A percentile compares a stretch with the other conserved stretches of the same genome.
Conservation (phyloP, 2,329 filamentous ascomycete genomes). For the Diaporthe citri region DNA sequence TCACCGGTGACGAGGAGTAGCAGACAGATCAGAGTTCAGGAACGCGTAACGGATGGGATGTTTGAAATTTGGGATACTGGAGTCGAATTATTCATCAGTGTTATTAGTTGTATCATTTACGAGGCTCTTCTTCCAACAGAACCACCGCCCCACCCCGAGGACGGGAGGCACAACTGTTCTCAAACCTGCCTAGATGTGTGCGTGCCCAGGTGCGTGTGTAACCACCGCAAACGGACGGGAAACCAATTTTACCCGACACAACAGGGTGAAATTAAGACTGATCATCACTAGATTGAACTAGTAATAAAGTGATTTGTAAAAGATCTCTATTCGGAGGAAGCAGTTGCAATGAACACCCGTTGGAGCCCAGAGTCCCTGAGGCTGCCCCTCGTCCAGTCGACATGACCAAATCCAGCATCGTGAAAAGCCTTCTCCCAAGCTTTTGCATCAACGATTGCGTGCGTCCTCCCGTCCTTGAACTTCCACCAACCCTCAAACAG, state of each 20-base stretch:
- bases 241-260: no score
- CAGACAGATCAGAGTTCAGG: not conserved
- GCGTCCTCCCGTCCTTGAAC: constrained; percentile 47
- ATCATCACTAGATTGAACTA: no score
- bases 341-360: constrained; percentile 46
- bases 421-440: constrained; percentile 46
- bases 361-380: constrained; percentile 45
- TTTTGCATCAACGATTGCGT: constrained; percentile 42
- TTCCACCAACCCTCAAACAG: constrained; percentile 55
- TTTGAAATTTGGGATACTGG: not conserved
- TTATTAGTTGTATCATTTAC: not conserved
- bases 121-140: no score
- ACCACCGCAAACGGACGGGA: no score
- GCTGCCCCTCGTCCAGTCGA: constrained; percentile 49
- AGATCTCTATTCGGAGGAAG: not conserved
- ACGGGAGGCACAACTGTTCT: no score
- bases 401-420: constrained; percentile 46
- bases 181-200: no score
- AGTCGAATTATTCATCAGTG: not conserved
- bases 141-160: no score
- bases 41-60: not conserved
- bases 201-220: no score
- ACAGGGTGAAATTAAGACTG: no score
- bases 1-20: not conserved
- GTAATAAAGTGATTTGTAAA: no score